Conservation (phyloP, 805 yeast species). For the Lipomyces starkeyi region DNA sequence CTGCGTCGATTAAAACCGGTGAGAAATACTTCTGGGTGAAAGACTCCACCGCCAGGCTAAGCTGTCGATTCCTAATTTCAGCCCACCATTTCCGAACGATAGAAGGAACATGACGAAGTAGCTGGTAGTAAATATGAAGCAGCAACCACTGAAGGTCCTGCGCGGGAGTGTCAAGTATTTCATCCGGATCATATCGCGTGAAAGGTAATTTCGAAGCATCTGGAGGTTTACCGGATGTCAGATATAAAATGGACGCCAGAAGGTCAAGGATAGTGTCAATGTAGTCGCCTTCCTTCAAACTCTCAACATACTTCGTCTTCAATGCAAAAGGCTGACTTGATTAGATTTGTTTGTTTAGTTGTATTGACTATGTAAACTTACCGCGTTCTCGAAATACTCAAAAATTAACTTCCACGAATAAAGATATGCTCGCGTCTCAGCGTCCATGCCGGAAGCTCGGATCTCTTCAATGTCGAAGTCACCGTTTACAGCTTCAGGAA, state of each 20-base stretch:
- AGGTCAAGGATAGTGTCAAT: constrained; percentile 59
- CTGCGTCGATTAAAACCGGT: constrained; percentile 63
- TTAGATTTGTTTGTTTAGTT: background rate
- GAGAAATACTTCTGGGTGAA: constrained; percentile 68
- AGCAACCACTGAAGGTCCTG: constrained; percentile 52
- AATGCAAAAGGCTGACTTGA: constrained; percentile 56
- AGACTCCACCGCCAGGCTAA: constrained; percentile 63
- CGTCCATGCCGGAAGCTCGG: constrained; percentile 20
- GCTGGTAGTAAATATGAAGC: constrained; percentile 58
- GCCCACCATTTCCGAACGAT: constrained; percentile 71
- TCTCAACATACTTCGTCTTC: constrained; percentile 63
- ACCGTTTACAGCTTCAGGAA: constrained; percentile 24
- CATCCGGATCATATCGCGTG: constrained; percentile 38
- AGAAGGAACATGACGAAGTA: constrained; percentile 61
- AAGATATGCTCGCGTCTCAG: constrained; percentile 50
- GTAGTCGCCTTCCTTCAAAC: constrained; percentile 57
- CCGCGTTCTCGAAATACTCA: constrained; percentile 65
- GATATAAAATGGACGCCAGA: constrained; percentile 54
- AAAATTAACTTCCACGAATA: constrained; percentile 75
- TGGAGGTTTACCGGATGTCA: constrained; percentile 43
- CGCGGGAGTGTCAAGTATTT: constrained; percentile 36
- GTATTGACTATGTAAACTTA: constrained; percentile 9
- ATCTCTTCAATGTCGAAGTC: constrained; percentile 15
- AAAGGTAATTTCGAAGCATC: constrained; percentile 37
- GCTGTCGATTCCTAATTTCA: constrained; percentile 68